Base-by-base conservation (phyloP, 208 protist genomes). In the Acanthamoeba quina region DNA sequence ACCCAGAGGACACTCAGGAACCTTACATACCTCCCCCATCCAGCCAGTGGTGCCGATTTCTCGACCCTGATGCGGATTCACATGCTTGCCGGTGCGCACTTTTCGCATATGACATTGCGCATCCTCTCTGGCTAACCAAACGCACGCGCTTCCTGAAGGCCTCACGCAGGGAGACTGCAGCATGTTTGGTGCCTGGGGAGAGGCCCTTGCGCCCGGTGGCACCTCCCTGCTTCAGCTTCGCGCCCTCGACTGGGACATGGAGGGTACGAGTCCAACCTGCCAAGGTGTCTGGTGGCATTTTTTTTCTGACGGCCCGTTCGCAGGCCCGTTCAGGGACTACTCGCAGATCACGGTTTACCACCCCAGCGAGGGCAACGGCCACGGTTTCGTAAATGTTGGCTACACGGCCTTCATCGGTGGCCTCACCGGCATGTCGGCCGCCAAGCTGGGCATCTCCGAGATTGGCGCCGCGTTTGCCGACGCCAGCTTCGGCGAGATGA, bases 361-460 rank as follows among this genome's bases (percentile, higher is more conserved):
- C 56, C 95, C 95, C 41, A 34, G 17, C 76, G 83, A 31, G 26
- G 58, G 31, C 37, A 17, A 88, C 34, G 72, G 78, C n/a, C 90
- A 96, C 37, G 90, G 89, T 29, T 96, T 96, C 66, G 94, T 90
- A 7, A 96, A 95, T 60, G 78, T 96, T 34, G 95, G 95, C 21
- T 95, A 60, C 52, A 76, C 94, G 1, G 94, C 34, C 17, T 83
- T 95, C 90, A 78, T 95, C 60, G 94, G 94, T 21, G 41, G 47
- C 37, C 26, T 95, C 56, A 94, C 94, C 4, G 94, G 94, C 49
- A 37, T 83, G 56, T 88, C 80, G n/a, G 29, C 26, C 26, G 1
- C 56, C 56, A 26, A 88, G 41, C 24, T 88, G 80, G 94, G 94
- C 56, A 94, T 95, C 47, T 88, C 31, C 34, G 93, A 95, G 72